A percentile compares a stretch with the other conserved stretches of the same genome.
These are phyloP conservation scores for Rubia yunnanensis DNA, from an alignment of 257 asterid species.

Conservation along the genomic window DNA sequence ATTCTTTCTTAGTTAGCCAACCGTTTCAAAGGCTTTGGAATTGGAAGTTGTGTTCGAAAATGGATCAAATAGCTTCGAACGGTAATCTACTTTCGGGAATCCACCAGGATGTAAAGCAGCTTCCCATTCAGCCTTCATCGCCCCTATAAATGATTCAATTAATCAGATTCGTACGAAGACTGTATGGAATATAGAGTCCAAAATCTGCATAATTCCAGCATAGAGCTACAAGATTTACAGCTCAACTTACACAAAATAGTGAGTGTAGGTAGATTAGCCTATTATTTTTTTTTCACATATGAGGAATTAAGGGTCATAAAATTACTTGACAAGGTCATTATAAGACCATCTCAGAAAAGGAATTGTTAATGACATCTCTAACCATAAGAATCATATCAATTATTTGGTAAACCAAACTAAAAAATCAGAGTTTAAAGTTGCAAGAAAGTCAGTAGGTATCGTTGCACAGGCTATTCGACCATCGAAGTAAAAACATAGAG, in stretches of 20 bases:
- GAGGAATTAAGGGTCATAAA: too few species aligned
- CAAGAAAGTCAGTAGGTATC: background rate
- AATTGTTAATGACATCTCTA: too few species aligned
- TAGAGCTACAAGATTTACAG: background rate
- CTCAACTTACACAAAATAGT: background rate
- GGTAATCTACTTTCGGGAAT: conserved; percentile 34
- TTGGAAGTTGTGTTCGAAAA: background rate
- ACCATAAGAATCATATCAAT: too few species aligned
- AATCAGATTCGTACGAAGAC: background rate
- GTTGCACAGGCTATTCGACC: too few species aligned
- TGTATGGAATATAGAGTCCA: too few species aligned
- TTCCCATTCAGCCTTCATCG: conserved; percentile 53
- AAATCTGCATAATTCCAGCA: background rate
- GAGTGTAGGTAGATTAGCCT: too few species aligned
- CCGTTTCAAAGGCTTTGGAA: background rate
- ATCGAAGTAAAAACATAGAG: background rate
- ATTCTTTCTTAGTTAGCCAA: too few species aligned
- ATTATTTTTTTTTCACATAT: too few species aligned
- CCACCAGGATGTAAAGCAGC: conserved; percentile 68
- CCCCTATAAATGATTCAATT: conserved; percentile 26
- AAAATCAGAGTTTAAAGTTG: background rate
- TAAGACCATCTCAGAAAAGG: too few species aligned
- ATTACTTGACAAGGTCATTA: too few species aligned
- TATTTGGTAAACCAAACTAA: too few species aligned
- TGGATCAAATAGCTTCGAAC: conserved; percentile 2